Percentiles rank a stretch among this genome's conserved stretches.
Evolutionary conservation across 1,284 basidiomycete species (phyloP).

Genomic region (Thecaphora frezii): DNA sequence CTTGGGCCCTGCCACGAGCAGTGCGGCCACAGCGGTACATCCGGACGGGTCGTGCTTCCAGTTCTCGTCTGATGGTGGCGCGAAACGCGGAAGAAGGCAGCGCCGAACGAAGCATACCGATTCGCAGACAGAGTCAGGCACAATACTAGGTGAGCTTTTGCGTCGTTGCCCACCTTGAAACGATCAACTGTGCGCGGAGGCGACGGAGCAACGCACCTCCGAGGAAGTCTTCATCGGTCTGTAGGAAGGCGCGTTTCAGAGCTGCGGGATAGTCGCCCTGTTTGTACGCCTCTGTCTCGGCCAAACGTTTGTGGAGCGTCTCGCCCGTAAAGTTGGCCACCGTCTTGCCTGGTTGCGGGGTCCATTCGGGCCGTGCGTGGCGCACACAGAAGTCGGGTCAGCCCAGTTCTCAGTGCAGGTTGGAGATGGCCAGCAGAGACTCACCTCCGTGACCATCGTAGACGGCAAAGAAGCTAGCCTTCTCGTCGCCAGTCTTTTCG

Average conservation of each 20-base stretch:
- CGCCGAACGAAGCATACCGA: no score
- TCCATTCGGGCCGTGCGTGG: neutral
- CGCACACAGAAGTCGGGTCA: no score
- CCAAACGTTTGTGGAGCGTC: conserved; percentile 80
- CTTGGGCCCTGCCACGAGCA: conserved; percentile 41
- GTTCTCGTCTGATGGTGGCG: conserved; percentile 68
- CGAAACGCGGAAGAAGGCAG: neutral
- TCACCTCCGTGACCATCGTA: conserved; percentile 97
- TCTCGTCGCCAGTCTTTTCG: conserved; percentile 35
- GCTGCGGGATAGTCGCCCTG: conserved; percentile 73
- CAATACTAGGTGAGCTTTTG: no score
- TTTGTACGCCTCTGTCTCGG: conserved; percentile 73
- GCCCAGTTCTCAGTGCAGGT: no score
- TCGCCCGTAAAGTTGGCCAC: conserved; percentile 89
- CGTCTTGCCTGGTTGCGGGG: conserved; percentile 68
- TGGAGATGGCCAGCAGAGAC: neutral
- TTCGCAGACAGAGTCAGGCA: no score
- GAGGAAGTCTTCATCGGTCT: conserved; percentile 90
- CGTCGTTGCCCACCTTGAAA: no score
- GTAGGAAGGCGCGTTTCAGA: conserved; percentile 85
- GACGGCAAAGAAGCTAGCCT: conserved; percentile 80
- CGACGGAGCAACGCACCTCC: conserved; percentile 65
- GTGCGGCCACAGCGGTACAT: conserved; percentile 88
- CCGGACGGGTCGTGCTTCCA: conserved; percentile 91
- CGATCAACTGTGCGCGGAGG: no score